These are phyloP conservation scores for Pseudozyma pruni DNA, from an alignment of 1,284 basidiomycete genomes.

Conservation along the genomic window DNA sequence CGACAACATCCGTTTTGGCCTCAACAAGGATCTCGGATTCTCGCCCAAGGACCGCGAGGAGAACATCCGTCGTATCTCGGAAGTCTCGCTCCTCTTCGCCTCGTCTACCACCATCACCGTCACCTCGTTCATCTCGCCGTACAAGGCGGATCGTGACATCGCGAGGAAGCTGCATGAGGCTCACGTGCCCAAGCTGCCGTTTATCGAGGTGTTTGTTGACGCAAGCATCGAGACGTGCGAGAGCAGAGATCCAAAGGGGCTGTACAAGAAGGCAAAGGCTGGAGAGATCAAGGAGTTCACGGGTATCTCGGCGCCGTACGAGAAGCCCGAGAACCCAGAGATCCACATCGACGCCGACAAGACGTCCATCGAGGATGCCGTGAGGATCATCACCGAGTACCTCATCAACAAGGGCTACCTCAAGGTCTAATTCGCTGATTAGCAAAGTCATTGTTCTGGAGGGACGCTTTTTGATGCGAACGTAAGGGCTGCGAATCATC, in stretches of 20 bases:
- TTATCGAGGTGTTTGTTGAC: slow-evolving; percentile 92
- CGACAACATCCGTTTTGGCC: slow-evolving; percentile 94
- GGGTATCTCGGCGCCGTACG: slow-evolving; percentile 96
- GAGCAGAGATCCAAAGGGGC: slow-evolving; percentile 92
- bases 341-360: slow-evolving; percentile 92
- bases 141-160: slow-evolving; percentile 81
- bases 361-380: slow-evolving; percentile 81
- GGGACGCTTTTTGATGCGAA: no score
- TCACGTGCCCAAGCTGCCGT: slow-evolving; percentile 76
- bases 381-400: slow-evolving; percentile 84
- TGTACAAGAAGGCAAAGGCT: slow-evolving; percentile 95
- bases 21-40: slow-evolving; percentile 98
- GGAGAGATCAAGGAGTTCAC: slow-evolving; percentile 99
- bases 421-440: slow-evolving; percentile 38
- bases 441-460: no score
- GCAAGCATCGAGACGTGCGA: slow-evolving; percentile 90
- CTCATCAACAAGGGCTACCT: slow-evolving; percentile 73
- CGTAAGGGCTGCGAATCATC: no score
- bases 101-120: slow-evolving; percentile 85
- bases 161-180: slow-evolving; percentile 82
- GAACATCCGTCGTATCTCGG: slow-evolving; percentile 96
- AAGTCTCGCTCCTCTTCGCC: slow-evolving; percentile 94
- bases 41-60: slow-evolving; percentile 93
- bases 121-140: slow-evolving; percentile 99
- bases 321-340: slow-evolving; percentile 85